Conservation (phyloP, 1,284 basidiomycete genomes). For the Fistulinella cinereoalba region DNA sequence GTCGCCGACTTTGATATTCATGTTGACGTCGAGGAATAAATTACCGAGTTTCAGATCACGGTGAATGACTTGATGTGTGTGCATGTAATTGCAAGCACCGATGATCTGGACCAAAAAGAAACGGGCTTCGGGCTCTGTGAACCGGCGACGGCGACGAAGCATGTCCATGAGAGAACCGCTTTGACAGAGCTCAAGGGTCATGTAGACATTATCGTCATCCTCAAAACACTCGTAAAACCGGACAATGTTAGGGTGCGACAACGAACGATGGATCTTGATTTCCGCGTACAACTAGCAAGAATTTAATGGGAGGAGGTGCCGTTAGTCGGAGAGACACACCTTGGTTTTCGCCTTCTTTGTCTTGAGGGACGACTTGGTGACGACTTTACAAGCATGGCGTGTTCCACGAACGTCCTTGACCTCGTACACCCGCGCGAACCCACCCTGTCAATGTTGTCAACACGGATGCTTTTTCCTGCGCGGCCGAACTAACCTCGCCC, state of each 20-base stretch:
- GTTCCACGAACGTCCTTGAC: slow-evolving; percentile 66
- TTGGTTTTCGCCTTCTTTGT: slow-evolving; percentile 93
- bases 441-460: slow-evolving; percentile 54
- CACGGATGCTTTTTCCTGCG: background rate
- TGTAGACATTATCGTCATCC: slow-evolving; percentile 94
- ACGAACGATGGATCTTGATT: slow-evolving; percentile 95
- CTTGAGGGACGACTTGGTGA: slow-evolving; percentile 79
- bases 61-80: slow-evolving; percentile 92
- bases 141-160: slow-evolving; percentile 82
- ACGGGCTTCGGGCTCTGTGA: slow-evolving; percentile 90
- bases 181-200: slow-evolving; percentile 91
- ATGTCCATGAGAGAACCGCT: slow-evolving; percentile 91
- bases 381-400: slow-evolving; percentile 83
- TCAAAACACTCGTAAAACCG: slow-evolving; percentile 94
- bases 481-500: slow-evolving; percentile 66
- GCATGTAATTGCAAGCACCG: slow-evolving; percentile 96
- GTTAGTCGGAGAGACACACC: slow-evolving; percentile 41
- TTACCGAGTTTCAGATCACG: slow-evolving; percentile 96
- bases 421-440: slow-evolving; percentile 89
- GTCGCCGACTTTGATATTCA: slow-evolving; percentile 97
- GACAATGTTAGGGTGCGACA: slow-evolving; percentile 93
- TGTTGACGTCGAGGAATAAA: slow-evolving; percentile 86
- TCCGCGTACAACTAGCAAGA: slow-evolving; percentile 83
- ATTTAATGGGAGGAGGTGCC: slow-evolving; percentile 2
- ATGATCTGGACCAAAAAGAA: slow-evolving; percentile 94